phyloP scores from a whole-genome alignment of 345 rosid genomes.

The Populus tremula region DNA sequence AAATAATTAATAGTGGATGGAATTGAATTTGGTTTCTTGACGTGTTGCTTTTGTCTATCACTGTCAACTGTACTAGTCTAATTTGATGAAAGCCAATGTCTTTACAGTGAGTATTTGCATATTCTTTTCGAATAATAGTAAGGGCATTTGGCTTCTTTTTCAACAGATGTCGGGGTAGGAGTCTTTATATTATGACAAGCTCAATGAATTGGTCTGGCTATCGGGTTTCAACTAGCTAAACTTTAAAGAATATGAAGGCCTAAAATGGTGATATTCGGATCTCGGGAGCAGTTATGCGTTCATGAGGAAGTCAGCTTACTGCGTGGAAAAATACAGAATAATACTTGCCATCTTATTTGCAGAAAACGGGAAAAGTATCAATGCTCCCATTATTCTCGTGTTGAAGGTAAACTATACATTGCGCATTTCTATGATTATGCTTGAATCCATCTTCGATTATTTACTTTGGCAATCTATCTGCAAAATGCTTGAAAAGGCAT shows the following conservation, averaged over 20 bases:
- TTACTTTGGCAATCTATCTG: background rate
- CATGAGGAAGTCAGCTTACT: constrained; percentile 80
- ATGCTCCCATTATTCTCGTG: constrained; percentile 56
- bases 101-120: background rate
- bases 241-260: constrained; percentile 57
- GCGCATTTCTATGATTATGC: background rate
- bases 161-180: background rate
- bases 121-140: background rate
- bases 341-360: constrained; percentile 72
- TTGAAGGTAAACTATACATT: constrained; percentile 35
- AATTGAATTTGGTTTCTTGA: background rate
- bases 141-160: background rate
- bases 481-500: background rate
- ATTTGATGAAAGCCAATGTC: background rate
- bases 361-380: constrained; percentile 53
- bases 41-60: background rate
- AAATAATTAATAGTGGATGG: background rate
- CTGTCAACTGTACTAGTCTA: background rate
- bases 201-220: background rate
- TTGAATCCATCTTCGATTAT: background rate
- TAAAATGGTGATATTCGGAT: constrained; percentile 85
- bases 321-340: constrained; percentile 79
- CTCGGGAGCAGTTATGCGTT: constrained; percentile 89
- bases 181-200: background rate
- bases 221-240: constrained; percentile 8